These are phyloP conservation scores for Trichoderma semiorbis DNA, from an alignment of 2,329 filamentous ascomycete genomes.

Conservation along the genomic window DNA sequence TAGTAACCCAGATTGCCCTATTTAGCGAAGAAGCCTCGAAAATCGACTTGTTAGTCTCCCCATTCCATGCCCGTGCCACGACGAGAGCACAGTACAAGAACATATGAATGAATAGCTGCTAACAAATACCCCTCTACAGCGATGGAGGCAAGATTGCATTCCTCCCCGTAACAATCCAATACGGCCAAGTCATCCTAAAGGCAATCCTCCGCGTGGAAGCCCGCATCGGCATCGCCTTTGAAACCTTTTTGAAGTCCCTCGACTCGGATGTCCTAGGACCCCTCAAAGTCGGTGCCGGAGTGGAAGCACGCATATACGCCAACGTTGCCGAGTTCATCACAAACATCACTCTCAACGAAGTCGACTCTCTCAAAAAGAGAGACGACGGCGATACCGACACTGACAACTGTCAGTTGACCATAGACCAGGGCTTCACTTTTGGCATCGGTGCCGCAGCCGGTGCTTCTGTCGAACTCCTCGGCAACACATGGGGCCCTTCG, in stretches of 20 bases:
- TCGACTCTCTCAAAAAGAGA: conserved; percentile 24
- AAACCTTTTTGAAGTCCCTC: not conserved
- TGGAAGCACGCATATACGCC: conserved; percentile 48
- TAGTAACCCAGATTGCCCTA: conserved; percentile 46
- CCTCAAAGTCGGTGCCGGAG: conserved; percentile 38
- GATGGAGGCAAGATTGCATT: conserved; percentile 54
- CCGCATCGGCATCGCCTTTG: conserved; percentile 39
- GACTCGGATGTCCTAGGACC: conserved; percentile 20
- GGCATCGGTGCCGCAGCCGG: conserved; percentile 53
- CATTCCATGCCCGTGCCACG: not conserved
- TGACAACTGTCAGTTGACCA: conserved; percentile 39
- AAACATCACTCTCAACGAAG: conserved; percentile 42
- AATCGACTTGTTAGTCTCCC: conserved; percentile 45
- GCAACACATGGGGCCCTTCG: conserved; percentile 48
- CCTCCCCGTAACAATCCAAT: conserved; percentile 50
- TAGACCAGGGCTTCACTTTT: conserved; percentile 49
- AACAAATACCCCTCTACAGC: conserved; percentile 29
- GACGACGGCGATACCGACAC: conserved; percentile 25
- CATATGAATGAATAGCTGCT: not conserved
- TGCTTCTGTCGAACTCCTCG: conserved; percentile 44
- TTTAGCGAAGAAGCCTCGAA: conserved; percentile 48
- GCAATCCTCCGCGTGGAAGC: conserved; percentile 47
- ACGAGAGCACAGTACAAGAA: not conserved
- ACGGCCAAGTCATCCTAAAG: conserved; percentile 39
- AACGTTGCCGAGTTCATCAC: conserved; percentile 53